A percentile compares a stretch with the other conserved stretches of the same genome.
phyloP scores from a whole-genome alignment of 176 grass and related monocot genomes.

The Pontederia paniculata region DNA sequence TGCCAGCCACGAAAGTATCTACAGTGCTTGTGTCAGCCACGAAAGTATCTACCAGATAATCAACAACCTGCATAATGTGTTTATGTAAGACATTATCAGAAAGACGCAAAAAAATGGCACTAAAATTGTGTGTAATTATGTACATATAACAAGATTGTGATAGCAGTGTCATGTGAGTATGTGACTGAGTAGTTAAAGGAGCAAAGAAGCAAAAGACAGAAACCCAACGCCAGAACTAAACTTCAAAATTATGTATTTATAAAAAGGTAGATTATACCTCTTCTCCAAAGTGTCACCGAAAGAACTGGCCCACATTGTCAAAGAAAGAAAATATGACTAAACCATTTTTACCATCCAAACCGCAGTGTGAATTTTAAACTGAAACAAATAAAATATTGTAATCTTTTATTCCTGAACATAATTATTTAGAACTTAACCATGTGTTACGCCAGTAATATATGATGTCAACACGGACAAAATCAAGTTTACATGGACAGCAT shows the following conservation, averaged over 20 bases:
- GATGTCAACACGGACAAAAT: too few species aligned
- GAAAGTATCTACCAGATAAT: conserved; percentile 89
- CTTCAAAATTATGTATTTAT: background rate
- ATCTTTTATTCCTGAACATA: background rate
- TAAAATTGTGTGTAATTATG: background rate
- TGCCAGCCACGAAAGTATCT: conserved; percentile 98
- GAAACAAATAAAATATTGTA: background rate
- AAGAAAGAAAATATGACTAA: conserved; percentile 12
- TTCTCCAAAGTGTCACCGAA: conserved; percentile 86
- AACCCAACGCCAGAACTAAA: background rate
- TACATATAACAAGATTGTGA: too few species aligned
- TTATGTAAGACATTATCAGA: conserved; percentile 16
- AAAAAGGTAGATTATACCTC: conserved; percentile 33
- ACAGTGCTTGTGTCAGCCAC: too few species aligned
- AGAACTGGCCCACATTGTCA: conserved; percentile 81
- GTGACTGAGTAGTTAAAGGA: background rate
- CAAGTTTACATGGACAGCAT: too few species aligned
- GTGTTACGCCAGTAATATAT: too few species aligned
- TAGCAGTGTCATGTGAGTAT: too few species aligned
- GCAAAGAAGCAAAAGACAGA: background rate
- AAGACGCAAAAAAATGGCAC: conserved; percentile 8
- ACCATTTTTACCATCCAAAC: conserved; percentile 20
- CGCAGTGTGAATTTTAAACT: background rate
- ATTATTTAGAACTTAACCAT: background rate
- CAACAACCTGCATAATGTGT: conserved; percentile 61